phyloP scores from a whole-genome alignment of 192 early-diverging fungal genomes.

The Rhizophagus prolifer region DNA sequence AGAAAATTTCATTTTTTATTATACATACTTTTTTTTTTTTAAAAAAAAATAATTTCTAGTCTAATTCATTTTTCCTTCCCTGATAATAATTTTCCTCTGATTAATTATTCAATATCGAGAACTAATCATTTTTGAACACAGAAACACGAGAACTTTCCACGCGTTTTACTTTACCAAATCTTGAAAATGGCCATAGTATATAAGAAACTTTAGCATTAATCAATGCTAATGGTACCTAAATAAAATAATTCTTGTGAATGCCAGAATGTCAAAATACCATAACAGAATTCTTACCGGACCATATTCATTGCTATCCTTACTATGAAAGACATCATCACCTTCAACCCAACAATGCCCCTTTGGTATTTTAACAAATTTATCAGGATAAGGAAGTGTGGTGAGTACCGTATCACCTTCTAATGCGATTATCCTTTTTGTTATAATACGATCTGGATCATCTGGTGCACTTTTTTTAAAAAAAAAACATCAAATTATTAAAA shows the following conservation, averaged over 20 bases:
- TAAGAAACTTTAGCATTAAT: slow-evolving; percentile 57
- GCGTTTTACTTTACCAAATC: slow-evolving; percentile 55
- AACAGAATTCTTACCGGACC: slow-evolving; percentile 72
- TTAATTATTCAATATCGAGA: too few species aligned
- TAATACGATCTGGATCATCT: slow-evolving; percentile 59
- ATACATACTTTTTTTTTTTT: too few species aligned
- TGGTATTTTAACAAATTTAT: slow-evolving; percentile 61
- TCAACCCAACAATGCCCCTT: slow-evolving; percentile 85
- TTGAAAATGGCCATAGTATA: slow-evolving; percentile 68
- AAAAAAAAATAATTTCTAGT: too few species aligned
- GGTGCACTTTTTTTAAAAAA: slow-evolving; percentile 51
- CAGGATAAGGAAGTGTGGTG: slow-evolving; percentile 46
- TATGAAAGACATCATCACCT: slow-evolving; percentile 82
- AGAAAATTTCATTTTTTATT: too few species aligned
- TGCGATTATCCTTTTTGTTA: slow-evolving; percentile 86
- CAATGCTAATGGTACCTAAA: slow-evolving; percentile 68
- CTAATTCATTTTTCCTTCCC: too few species aligned
- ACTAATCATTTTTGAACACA: background rate
- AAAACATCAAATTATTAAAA: background rate
- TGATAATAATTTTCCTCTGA: too few species aligned
- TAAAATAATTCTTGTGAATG: too few species aligned
- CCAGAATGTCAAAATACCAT: too few species aligned
- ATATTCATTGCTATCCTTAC: slow-evolving; percentile 76
- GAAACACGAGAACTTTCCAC: slow-evolving; percentile 9
- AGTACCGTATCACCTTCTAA: slow-evolving; percentile 75